A percentile compares a stretch with the other conserved stretches of the same genome.
phyloP scores from a whole-genome alignment of 2,329 filamentous ascomycete species.

The Rosellinia necatrix region DNA sequence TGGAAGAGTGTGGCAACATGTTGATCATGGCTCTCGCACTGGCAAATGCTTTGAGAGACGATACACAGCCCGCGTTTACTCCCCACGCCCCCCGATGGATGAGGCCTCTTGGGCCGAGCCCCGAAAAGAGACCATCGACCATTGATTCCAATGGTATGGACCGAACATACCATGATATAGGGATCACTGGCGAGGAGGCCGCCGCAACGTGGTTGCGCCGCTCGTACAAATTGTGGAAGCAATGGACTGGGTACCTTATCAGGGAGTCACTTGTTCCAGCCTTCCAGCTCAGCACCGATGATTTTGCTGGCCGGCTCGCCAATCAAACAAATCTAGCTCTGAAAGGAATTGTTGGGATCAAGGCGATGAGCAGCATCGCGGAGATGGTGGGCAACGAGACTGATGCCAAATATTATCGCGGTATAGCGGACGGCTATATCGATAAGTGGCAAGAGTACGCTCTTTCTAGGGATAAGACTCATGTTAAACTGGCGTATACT shows the following conservation, averaged over 20 bases:
- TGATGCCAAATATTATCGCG: slow-evolving; percentile 65
- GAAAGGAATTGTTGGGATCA: slow-evolving; percentile 79
- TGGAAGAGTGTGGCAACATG: slow-evolving; percentile 77
- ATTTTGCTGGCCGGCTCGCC: slow-evolving; percentile 76
- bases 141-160: slow-evolving; percentile 56
- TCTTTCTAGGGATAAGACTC: slow-evolving; percentile 71
- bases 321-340: slow-evolving; percentile 77
- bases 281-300: slow-evolving; percentile 77
- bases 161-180: slow-evolving; percentile 58
- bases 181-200: slow-evolving; percentile 49
- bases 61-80: slow-evolving; percentile 60
- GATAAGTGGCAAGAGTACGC: slow-evolving; percentile 73
- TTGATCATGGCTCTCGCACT: slow-evolving; percentile 79
- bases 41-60: slow-evolving; percentile 73
- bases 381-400: slow-evolving; percentile 59
- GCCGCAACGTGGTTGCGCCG: slow-evolving; percentile 48
- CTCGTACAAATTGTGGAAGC: slow-evolving; percentile 73
- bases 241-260: slow-evolving; percentile 76
- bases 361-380: slow-evolving; percentile 74
- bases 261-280: slow-evolving; percentile 70
- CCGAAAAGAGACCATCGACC: slow-evolving; percentile 25
- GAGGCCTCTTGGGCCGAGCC: slow-evolving; percentile 16
- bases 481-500: slow-evolving; percentile 78
- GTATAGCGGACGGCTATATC: slow-evolving; percentile 69
- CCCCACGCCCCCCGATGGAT: slow-evolving; percentile 46